Evolutionary conservation across 2,329 filamentous ascomycete species (phyloP).

Genomic region (Penicillium sp.): DNA sequence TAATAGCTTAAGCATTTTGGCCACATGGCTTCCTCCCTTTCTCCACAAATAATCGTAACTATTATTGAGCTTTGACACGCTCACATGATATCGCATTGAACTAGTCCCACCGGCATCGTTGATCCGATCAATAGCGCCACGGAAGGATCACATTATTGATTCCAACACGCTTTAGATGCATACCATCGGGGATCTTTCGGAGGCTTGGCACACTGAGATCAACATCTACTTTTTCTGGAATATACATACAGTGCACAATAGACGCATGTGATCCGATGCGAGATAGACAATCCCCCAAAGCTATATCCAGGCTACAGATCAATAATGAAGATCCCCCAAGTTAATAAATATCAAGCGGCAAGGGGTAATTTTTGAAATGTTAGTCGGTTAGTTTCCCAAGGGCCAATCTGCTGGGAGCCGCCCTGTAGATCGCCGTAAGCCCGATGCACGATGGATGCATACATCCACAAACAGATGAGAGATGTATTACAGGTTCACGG

Average conservation of each 20-base stretch:
- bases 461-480: not conserved
- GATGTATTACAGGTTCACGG: not conserved
- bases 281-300: not conserved
- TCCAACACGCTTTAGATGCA: not conserved
- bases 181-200: not conserved
- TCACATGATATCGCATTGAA: not conserved
- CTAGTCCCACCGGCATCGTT: not conserved
- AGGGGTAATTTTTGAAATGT: not conserved
- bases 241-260: not conserved
- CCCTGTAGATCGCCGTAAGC: constrained; percentile 12
- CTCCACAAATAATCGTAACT: not conserved
- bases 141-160: constrained; percentile 5
- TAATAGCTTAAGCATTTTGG: not conserved
- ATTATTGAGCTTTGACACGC: constrained; percentile 4
- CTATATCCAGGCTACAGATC: not conserved
- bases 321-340: not conserved
- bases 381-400: not conserved
- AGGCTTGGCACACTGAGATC: not conserved
- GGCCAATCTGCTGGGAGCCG: constrained; percentile 7
- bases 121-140: constrained; percentile 5
- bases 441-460: not conserved
- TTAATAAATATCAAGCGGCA: not conserved
- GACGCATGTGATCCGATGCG: not conserved
- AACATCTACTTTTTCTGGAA: not conserved
- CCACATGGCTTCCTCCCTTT: constrained; percentile 2